Percentiles rank a stretch among this genome's conserved stretches.
phyloP scores from a whole-genome alignment of 2,329 filamentous ascomycete genomes.

The Alternaria brassicicola region DNA sequence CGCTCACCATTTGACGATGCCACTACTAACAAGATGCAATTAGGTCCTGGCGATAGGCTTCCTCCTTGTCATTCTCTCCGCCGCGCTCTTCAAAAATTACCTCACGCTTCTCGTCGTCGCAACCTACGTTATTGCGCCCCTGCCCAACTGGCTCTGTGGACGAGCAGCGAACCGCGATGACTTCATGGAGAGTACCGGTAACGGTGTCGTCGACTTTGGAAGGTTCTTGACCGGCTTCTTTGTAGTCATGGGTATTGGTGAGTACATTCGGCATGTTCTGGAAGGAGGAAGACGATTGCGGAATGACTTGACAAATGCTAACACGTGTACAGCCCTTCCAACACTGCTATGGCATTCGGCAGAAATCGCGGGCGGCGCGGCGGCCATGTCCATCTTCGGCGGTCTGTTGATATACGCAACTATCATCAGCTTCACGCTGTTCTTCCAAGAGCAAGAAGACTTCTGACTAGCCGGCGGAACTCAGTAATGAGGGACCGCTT shows the following conservation, averaged over 20 bases:
- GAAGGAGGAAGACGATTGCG: neutral
- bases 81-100: constrained; percentile 93
- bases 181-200: constrained; percentile 85
- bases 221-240: constrained; percentile 94
- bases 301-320: constrained; percentile 7
- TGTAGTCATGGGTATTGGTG: constrained; percentile 97
- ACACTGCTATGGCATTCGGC: constrained; percentile 85
- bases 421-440: constrained; percentile 97
- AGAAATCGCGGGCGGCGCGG: constrained; percentile 81
- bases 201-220: constrained; percentile 87
- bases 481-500: constrained; percentile 21
- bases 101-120: constrained; percentile 93
- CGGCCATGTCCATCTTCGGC: constrained; percentile 93
- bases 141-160: constrained; percentile 95
- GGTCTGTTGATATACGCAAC: constrained; percentile 96
- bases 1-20: neutral
- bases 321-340: constrained; percentile 71
- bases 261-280: constrained; percentile 47
- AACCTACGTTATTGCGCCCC: constrained; percentile 89
- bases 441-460: constrained; percentile 97
- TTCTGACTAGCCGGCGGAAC: constrained; percentile 64
- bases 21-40: constrained; percentile 3
- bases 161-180: constrained; percentile 92
- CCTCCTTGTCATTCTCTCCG: constrained; percentile 97
- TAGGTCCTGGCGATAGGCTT: constrained; percentile 95